phyloP scores from a whole-genome alignment of 768 basidiomycete genomes.

The Amanita fuliginea region DNA sequence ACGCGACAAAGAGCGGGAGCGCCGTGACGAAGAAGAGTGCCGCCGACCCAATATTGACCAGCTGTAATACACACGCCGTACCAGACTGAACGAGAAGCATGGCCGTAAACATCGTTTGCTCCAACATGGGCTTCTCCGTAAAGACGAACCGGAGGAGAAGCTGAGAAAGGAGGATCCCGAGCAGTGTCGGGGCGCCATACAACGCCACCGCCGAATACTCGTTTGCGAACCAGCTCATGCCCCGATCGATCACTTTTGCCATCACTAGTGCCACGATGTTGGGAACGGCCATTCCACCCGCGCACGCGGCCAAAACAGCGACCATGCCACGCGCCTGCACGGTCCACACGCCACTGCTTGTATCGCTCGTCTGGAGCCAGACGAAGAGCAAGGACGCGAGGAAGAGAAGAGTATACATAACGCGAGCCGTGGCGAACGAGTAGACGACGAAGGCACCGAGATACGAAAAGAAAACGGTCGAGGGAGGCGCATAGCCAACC shows the following conservation, averaged over 20 bases:
- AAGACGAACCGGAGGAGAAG: conserved; percentile 17
- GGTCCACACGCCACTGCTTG: conserved; percentile 17
- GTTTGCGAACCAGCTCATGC: conserved; percentile 79
- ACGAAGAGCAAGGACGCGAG: conserved; percentile 35
- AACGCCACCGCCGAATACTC: conserved; percentile 56
- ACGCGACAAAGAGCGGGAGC: conserved; percentile 41
- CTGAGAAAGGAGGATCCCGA: conserved; percentile 59
- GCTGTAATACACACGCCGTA: conserved; percentile 49
- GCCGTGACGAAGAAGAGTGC: conserved; percentile 61
- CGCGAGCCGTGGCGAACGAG: conserved; percentile 59
- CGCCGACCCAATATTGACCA: conserved; percentile 63
- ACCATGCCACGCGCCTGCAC: conserved; percentile 32
- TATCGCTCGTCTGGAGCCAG: conserved; percentile 9
- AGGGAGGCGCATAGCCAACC: conserved; percentile 35
- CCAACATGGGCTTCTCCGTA: conserved; percentile 29
- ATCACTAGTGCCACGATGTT: conserved; percentile 69
- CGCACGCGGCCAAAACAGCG: conserved; percentile 38
- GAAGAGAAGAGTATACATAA: conserved; percentile 47
- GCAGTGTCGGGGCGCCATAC: conserved; percentile 63
- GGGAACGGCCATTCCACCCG: conserved; percentile 50
- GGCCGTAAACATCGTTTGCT: conserved; percentile 51
- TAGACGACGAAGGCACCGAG: conserved; percentile 64
- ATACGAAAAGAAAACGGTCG: conserved; percentile 70
- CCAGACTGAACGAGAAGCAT: conserved; percentile 49
- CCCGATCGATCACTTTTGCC: conserved; percentile 45